These are phyloP conservation scores for Diaporthe ampelina DNA, from an alignment of 2,329 filamentous ascomycete species.

Conservation along the genomic window DNA sequence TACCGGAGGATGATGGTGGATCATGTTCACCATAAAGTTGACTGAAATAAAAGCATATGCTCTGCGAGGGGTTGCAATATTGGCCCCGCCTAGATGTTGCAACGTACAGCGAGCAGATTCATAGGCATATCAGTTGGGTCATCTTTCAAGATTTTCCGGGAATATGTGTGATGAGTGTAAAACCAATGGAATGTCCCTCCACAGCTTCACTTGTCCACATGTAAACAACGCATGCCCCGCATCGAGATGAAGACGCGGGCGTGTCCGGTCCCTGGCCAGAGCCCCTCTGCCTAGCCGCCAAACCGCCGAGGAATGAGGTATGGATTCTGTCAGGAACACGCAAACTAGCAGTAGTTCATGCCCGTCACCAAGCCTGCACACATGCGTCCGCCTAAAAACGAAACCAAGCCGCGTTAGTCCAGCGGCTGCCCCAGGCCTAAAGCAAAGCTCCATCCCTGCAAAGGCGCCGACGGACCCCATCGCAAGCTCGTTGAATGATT, in stretches of 20 bases:
- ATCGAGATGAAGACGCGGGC: background rate
- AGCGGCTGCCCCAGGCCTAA: background rate
- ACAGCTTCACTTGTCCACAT: background rate
- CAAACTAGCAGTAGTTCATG: background rate
- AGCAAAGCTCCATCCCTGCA: conserved; percentile 34
- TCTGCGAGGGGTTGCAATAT: background rate
- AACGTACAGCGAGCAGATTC: background rate
- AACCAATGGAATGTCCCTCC: too few species aligned
- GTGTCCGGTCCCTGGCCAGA: background rate
- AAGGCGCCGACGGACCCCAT: background rate
- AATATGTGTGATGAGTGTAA: too few species aligned
- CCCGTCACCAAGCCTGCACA: background rate
- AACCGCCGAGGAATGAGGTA: background rate
- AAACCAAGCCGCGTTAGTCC: conserved; percentile 1
- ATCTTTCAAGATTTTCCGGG: background rate
- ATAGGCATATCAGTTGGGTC: background rate
- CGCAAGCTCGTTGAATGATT: conserved; percentile 11
- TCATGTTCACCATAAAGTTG: background rate
- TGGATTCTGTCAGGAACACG: background rate
- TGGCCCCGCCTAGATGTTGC: background rate
- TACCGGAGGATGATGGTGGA: background rate
- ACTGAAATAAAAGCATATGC: background rate
- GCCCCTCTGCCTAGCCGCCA: background rate
- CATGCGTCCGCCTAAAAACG: background rate
- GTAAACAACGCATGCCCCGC: background rate